These are phyloP conservation scores for Raphanus sativus DNA, from an alignment of 345 rosid species.

Conservation along the genomic window DNA sequence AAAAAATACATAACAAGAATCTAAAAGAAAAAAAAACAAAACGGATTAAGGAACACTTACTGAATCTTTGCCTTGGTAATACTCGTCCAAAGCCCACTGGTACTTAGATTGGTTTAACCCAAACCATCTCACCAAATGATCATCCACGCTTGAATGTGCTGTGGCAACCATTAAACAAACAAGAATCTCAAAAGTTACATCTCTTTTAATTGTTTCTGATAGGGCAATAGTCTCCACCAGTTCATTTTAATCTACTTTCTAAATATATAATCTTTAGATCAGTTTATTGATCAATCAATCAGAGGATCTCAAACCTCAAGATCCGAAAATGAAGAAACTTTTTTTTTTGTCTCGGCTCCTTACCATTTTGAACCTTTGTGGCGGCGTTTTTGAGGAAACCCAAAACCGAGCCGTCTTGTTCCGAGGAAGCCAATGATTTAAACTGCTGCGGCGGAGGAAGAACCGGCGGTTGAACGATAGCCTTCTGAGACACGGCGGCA, in stretches of 20 bases:
- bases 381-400: constrained; percentile 79
- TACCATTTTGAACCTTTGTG: constrained; percentile 79
- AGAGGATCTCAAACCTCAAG: background rate
- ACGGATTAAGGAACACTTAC: constrained; percentile 45
- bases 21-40: background rate
- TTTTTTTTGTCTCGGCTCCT: background rate
- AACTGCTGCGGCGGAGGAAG: constrained; percentile 51
- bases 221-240: background rate
- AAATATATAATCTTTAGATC: constrained; percentile 17
- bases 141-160: constrained; percentile 98
- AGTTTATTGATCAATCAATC: constrained; percentile 2
- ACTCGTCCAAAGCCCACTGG: constrained; percentile 98
- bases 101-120: constrained; percentile 97
- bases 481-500: constrained; percentile 41
- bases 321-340: constrained; percentile 23
- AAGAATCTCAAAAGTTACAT: background rate
- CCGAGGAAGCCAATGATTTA: constrained; percentile 38
- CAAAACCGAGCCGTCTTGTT: constrained; percentile 45
- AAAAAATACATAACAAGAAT: background rate
- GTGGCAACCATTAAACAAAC: background rate
- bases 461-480: constrained; percentile 40
- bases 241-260: background rate
- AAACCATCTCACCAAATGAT: constrained; percentile 93
- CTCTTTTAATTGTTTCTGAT: background rate
- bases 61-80: constrained; percentile 74